phyloP scores from a whole-genome alignment of 2,329 filamentous ascomycete genomes.

The Sporothrix globosa region DNA sequence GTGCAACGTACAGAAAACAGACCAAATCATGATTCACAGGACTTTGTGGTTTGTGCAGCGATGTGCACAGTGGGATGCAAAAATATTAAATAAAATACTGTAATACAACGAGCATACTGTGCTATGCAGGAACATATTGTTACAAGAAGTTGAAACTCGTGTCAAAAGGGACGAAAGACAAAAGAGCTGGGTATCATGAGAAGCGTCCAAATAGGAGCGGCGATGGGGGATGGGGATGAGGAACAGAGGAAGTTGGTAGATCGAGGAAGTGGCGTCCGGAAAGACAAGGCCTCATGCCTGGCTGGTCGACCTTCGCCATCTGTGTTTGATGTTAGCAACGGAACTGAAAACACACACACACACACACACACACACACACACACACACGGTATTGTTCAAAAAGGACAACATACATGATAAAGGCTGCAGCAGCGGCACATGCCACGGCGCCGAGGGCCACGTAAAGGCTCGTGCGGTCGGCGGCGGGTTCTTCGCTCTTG shows the following conservation, averaged over 20 bases:
- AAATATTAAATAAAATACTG: background rate
- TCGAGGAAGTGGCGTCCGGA: background rate
- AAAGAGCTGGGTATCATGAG: slow-evolving; percentile 32
- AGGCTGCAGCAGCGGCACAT: slow-evolving; percentile 64
- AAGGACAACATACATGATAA: slow-evolving; percentile 65
- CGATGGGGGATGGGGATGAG: background rate
- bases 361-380: no score
- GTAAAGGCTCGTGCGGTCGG: slow-evolving; percentile 83
- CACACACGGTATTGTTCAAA: no score
- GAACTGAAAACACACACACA: background rate
- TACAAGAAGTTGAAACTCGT: slow-evolving; percentile 24
- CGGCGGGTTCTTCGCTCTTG: slow-evolving; percentile 81
- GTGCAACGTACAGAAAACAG: background rate
- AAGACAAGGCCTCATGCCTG: slow-evolving; percentile 19
- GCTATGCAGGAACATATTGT: background rate
- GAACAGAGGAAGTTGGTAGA: no score
- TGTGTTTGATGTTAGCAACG: slow-evolving; percentile 18
- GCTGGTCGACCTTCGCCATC: slow-evolving; percentile 36
- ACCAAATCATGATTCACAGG: no score
- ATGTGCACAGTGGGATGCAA: background rate
- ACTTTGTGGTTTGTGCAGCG: background rate
- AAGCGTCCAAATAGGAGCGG: background rate
- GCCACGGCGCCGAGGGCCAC: slow-evolving; percentile 76
- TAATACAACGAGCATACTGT: background rate
- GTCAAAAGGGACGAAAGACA: slow-evolving; percentile 24